Evolutionary conservation across 148 eudicot genomes (phyloP), one percentile per base, ranked within the genome.

Genomic region (Hydrangea macrophylla): DNA sequence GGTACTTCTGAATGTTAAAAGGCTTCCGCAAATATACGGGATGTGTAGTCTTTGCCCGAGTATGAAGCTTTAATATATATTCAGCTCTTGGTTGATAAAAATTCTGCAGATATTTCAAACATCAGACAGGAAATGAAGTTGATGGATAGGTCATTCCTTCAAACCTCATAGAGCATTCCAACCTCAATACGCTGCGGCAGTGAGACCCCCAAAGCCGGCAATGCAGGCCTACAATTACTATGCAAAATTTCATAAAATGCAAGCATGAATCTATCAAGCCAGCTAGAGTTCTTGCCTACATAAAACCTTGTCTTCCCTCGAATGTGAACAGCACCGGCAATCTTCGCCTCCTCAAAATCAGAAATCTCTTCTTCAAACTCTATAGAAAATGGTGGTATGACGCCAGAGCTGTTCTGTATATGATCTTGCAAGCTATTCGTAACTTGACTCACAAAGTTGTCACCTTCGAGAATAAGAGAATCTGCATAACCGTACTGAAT

Each of bases 401-500:
- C 25, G 36, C 23, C 67, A 3, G 78, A 56, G 57, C 56, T 64
- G 32, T 73, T 69, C 60, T 55, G 56, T 42, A 87, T 73, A 69
- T 79, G 76, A 26, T 59, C 79, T 7, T 31, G 74, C 62, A 87
- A 69, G 59, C 68, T 62, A n/a, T 70, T 33, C 2, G 64, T 78
- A 39, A 86, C 86, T 62, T 78, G 85, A 51, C 73, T 56, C n/a
- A 80, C 82, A 63, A 83, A 72, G 55, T 76, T 75, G 10, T 75
- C 78, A 17, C 94, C 90, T 67, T 85, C 86, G 18, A 73, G 80
- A 44, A 70, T 68, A 17, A 85, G 68, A 18, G 80, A 69, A 69
- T 88, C 88, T 1, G 82, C 78, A 76, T 88, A 88, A 0, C 90
- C 94, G 36, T 88, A 86, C 50, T 82, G 88, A 31, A 88, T 82